These are phyloP conservation scores for Emericellopsis atlantica DNA, from an alignment of 2,329 filamentous ascomycete genomes.

Conservation along the genomic window DNA sequence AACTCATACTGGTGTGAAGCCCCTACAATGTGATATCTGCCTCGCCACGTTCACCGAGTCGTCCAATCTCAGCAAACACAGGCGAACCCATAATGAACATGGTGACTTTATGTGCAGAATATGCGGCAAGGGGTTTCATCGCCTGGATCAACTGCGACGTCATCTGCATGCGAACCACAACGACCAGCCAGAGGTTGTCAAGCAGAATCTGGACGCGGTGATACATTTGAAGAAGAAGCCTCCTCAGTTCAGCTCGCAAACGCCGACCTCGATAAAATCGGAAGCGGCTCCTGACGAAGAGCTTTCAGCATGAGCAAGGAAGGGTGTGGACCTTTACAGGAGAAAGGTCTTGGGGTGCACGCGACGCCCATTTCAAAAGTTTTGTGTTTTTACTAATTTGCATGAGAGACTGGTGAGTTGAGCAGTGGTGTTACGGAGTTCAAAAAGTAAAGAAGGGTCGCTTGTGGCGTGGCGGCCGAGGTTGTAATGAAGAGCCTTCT, in stretches of 20 bases:
- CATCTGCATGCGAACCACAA: conserved; percentile 28
- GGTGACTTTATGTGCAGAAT: conserved; percentile 37
- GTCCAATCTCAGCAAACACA: conserved; percentile 54
- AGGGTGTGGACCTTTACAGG: too few relatives aligned
- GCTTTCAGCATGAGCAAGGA: background rate
- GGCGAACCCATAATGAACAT: conserved; percentile 44
- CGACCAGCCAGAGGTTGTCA: conserved; percentile 10
- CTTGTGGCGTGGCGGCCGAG: too few relatives aligned
- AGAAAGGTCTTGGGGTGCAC: too few relatives aligned
- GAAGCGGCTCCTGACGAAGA: background rate
- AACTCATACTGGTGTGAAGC: conserved; percentile 54
- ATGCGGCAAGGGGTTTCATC: conserved; percentile 45
- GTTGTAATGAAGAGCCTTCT: too few relatives aligned
- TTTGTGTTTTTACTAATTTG: background rate
- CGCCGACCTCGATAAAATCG: background rate
- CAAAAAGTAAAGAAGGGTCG: too few relatives aligned
- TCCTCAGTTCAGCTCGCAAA: background rate
- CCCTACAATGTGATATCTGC: conserved; percentile 44
- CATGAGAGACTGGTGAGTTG: too few relatives aligned
- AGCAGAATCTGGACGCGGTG: background rate
- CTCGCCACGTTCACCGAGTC: conserved; percentile 50
- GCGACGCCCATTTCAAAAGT: background rate
- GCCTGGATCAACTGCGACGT: conserved; percentile 47
- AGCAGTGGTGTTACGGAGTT: too few relatives aligned
- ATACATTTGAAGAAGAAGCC: background rate